phyloP scores from a whole-genome alignment of 345 rosid species.

The Rhizophora mangle region DNA sequence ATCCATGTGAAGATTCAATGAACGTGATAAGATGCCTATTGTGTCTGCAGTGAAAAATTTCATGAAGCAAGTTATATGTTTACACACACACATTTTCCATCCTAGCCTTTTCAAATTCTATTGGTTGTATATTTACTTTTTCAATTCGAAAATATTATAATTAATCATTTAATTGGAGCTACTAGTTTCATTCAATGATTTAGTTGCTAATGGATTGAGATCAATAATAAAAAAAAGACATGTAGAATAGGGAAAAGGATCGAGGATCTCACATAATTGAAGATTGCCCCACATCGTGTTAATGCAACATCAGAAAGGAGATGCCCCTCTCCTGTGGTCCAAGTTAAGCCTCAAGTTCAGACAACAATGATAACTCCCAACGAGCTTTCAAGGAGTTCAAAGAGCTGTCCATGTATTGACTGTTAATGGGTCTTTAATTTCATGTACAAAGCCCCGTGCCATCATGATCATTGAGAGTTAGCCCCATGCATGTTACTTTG shows the following conservation, averaged over 20 bases:
- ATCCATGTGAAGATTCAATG: not conserved
- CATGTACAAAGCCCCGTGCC: slow-evolving; percentile 20
- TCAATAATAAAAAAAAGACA: not conserved
- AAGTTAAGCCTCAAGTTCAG: slow-evolving; percentile 22
- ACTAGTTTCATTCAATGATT: not conserved
- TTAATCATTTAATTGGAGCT: not conserved
- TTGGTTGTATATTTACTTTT: too few species aligned
- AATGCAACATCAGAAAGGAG: slow-evolving; percentile 46
- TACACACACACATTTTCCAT: not conserved
- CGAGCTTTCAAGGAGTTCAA: slow-evolving; percentile 38
- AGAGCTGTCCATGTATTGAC: slow-evolving; percentile 32
- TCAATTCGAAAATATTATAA: not conserved
- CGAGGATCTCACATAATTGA: slow-evolving; percentile 20
- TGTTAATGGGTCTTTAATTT: slow-evolving; percentile 23
- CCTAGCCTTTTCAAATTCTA: too few species aligned
- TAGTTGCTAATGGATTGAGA: not conserved
- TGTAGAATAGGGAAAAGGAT: slow-evolving; percentile 1
- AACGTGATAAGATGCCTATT: not conserved
- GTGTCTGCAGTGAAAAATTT: not conserved
- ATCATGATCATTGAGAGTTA: slow-evolving; percentile 4
- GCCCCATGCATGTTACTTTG: slow-evolving; percentile 21
- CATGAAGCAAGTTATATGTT: not conserved
- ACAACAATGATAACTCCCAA: slow-evolving; percentile 42
- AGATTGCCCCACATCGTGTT: slow-evolving; percentile 25
- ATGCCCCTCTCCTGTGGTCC: slow-evolving; percentile 49